Evolutionary conservation across 2,329 filamentous ascomycete species (phyloP).

Genomic region (Alternaria viburni): DNA sequence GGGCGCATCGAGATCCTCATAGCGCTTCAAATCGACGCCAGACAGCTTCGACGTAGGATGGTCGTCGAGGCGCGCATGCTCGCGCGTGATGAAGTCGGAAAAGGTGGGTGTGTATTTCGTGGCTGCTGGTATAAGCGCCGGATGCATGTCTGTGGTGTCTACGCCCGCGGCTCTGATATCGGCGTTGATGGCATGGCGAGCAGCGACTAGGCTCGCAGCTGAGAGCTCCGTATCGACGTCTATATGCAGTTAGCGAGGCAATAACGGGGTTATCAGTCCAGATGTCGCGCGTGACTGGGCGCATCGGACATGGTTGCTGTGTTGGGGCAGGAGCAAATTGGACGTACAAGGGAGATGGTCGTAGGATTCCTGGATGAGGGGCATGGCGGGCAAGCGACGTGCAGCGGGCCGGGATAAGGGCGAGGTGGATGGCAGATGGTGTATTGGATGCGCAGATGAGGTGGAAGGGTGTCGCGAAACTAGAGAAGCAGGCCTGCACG

Average conservation of each 20-base stretch:
- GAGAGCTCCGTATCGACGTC: constrained; percentile 82
- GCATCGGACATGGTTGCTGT: constrained; percentile 66
- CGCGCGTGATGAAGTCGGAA: constrained; percentile 69
- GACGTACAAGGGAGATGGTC: constrained; percentile 80
- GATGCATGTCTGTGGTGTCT: constrained; percentile 60
- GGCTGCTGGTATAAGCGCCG: constrained; percentile 59
- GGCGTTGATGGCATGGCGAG: constrained; percentile 71
- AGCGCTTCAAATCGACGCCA: constrained; percentile 78
- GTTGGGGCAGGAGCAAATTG: constrained; percentile 14
- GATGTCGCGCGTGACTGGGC: constrained; percentile 3
- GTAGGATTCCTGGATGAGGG: constrained; percentile 72
- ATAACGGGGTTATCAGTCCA: background rate
- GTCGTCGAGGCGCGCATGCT: constrained; percentile 71
- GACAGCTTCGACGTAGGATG: constrained; percentile 56
- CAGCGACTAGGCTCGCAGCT: constrained; percentile 66
- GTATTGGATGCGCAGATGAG: constrained; percentile 9
- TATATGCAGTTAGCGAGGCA: constrained; percentile 49
- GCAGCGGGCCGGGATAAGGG: constrained; percentile 1
- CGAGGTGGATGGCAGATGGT: constrained; percentile 19
- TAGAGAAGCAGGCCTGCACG: constrained; percentile 4
- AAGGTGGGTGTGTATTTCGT: constrained; percentile 62
- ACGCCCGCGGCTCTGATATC: constrained; percentile 58
- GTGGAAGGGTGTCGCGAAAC: constrained; percentile 10
- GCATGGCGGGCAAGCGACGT: constrained; percentile 57
- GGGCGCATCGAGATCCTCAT: constrained; percentile 75